These are phyloP conservation scores for Pichia californica DNA, from an alignment of 805 yeast genomes.

Conservation along the genomic window DNA sequence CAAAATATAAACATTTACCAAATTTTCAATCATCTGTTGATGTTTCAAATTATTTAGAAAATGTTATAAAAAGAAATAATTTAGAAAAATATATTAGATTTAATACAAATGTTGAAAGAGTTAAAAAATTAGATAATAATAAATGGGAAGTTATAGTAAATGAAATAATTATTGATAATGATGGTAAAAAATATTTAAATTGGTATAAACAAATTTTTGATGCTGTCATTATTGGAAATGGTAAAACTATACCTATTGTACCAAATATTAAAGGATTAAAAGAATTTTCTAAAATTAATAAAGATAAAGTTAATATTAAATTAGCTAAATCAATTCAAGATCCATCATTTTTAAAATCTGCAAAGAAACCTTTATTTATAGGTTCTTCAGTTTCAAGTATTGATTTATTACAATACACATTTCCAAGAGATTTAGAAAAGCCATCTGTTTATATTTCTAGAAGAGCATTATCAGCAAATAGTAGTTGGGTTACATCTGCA, in stretches of 20 bases:
- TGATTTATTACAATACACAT: conserved; percentile 34
- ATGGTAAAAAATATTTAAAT: conserved; percentile 5
- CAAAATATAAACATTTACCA: conserved; percentile 11
- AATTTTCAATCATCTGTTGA: conserved; percentile 26
- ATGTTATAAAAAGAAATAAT: conserved; percentile 18
- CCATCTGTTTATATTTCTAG: conserved; percentile 20
- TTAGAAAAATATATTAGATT: conserved; percentile 32
- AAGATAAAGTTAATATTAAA: conserved; percentile 37
- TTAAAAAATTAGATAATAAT: conserved; percentile 23
- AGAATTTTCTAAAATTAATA: conserved; percentile 33
- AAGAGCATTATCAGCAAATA: conserved; percentile 1
- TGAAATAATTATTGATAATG: conserved; percentile 11
- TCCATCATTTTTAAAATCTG: conserved; percentile 34
- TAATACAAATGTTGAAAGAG: conserved; percentile 37
- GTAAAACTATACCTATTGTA: conserved; percentile 52
- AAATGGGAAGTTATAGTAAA: conserved; percentile 32
- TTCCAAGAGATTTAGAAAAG: conserved; percentile 20
- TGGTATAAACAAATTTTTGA: conserved; percentile 49
- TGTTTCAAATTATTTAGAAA: conserved; percentile 15
- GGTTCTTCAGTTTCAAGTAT: conserved; percentile 38
- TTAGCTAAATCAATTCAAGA: conserved; percentile 52
- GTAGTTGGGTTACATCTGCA: conserved; percentile 10
- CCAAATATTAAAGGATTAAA: conserved; percentile 37
- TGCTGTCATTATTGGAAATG: conserved; percentile 56
- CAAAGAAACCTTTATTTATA: conserved; percentile 35